Conservation (phyloP, 495 filamentous ascomycete genomes). For the Penicillium bialowiezense region DNA sequence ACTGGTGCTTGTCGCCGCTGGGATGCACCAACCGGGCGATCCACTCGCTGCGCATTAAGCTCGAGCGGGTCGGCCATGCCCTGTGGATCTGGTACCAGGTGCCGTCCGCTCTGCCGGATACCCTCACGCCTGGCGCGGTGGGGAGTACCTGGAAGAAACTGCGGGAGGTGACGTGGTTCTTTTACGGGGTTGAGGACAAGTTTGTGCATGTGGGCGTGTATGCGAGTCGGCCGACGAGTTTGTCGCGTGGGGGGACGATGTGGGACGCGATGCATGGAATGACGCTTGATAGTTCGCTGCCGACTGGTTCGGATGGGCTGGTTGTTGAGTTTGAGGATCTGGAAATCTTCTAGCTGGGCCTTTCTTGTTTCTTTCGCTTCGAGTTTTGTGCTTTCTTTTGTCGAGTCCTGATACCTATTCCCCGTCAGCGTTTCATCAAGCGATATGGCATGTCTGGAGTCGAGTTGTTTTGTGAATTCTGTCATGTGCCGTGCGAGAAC, state of each 20-base stretch:
- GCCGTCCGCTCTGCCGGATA: constrained; percentile 35
- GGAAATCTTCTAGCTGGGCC: constrained; percentile 47
- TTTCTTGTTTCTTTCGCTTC: constrained; percentile 12
- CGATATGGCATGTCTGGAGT: constrained; percentile 25
- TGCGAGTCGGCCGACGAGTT: constrained; percentile 50
- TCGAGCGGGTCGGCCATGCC: constrained; percentile 55
- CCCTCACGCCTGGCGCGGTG: constrained; percentile 35
- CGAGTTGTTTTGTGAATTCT: not conserved
- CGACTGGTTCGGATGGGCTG: constrained; percentile 38
- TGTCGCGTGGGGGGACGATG: constrained; percentile 33
- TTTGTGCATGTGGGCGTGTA: constrained; percentile 56
- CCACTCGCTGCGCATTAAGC: constrained; percentile 52
- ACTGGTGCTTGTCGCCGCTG: constrained; percentile 55
- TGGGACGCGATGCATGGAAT: constrained; percentile 47
- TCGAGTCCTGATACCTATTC: constrained; percentile 18
- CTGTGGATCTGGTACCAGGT: constrained; percentile 59
- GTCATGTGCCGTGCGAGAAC: not conserved
- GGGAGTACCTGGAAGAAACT: constrained; percentile 55
- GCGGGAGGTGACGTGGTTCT: constrained; percentile 59
- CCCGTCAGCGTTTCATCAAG: constrained; percentile 23
- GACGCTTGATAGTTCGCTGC: constrained; percentile 17
- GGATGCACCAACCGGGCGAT: constrained; percentile 15
- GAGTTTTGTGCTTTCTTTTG: not conserved
- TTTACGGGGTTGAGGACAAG: constrained; percentile 59
- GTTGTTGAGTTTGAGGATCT: constrained; percentile 57